These are phyloP conservation scores for Pleoardoris graminearum DNA, from an alignment of 2,329 filamentous ascomycete genomes.

Conservation along the genomic window DNA sequence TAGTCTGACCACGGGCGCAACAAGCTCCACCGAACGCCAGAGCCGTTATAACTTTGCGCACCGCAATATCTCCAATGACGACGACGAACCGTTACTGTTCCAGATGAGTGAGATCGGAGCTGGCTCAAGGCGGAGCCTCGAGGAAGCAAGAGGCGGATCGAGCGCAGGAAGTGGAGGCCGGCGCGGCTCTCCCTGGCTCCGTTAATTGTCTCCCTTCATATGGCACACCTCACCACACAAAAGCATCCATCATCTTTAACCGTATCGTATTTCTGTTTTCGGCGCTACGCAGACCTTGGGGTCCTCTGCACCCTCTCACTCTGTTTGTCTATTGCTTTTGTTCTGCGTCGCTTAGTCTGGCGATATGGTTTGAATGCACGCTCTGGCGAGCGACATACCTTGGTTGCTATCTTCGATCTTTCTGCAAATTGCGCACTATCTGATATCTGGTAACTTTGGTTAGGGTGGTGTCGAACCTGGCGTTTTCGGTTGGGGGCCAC, in stretches of 20 bases:
- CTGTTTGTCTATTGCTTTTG: neutral
- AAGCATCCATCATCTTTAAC: neutral
- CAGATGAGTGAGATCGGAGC: slow-evolving; percentile 71
- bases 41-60: slow-evolving; percentile 52
- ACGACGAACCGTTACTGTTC: slow-evolving; percentile 72
- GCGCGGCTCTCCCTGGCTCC: slow-evolving; percentile 32
- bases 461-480: neutral
- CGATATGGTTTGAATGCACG: neutral
- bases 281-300: neutral
- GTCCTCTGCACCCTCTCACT: neutral
- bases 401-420: neutral
- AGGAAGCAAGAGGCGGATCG: slow-evolving; percentile 40
- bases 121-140: slow-evolving; percentile 42
- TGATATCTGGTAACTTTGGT: neutral
- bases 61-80: slow-evolving; percentile 50
- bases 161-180: slow-evolving; percentile 31
- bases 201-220: slow-evolving; percentile 10
- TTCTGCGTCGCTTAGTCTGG: neutral
- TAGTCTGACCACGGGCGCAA: slow-evolving; percentile 36
- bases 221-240: neutral
- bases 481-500: neutral
- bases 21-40: slow-evolving; percentile 40
- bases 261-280: neutral
- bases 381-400: neutral
- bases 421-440: slow-evolving; percentile 6